Percentiles rank a stretch among this genome's conserved stretches.
These are phyloP conservation scores for Fusarium sp. DNA, from an alignment of 2,329 filamentous ascomycete genomes.

Conservation along the genomic window DNA sequence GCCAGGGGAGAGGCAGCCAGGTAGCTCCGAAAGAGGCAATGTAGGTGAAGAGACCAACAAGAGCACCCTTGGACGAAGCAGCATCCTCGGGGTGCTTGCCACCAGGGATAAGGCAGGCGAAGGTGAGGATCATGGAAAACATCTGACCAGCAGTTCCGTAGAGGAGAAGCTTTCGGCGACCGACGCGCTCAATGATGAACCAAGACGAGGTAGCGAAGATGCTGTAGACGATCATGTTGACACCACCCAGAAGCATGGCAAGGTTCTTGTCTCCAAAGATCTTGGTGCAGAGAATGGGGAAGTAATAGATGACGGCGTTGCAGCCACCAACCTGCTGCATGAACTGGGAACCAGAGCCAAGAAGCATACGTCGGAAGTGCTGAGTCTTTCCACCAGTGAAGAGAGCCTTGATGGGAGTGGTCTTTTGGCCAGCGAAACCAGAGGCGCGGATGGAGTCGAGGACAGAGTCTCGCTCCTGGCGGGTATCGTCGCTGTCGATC, in stretches of 20 bases:
- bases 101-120: slow-evolving; percentile 75
- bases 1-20: slow-evolving; percentile 73
- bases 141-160: slow-evolving; percentile 60
- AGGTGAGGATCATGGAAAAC: slow-evolving; percentile 69
- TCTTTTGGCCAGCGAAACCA: slow-evolving; percentile 58
- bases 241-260: slow-evolving; percentile 63
- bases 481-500: slow-evolving; percentile 66
- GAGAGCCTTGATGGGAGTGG: slow-evolving; percentile 63
- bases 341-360: slow-evolving; percentile 69
- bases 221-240: slow-evolving; percentile 68
- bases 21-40: slow-evolving; percentile 77
- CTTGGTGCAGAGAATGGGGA: slow-evolving; percentile 65
- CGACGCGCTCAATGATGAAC: slow-evolving; percentile 63
- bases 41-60: slow-evolving; percentile 76
- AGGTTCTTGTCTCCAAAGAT: slow-evolving; percentile 52
- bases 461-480: slow-evolving; percentile 67
- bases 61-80: slow-evolving; percentile 73
- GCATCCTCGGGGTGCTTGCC: slow-evolving; percentile 50
- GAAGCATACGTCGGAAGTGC: slow-evolving; percentile 72
- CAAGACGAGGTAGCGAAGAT: slow-evolving; percentile 66
- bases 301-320: slow-evolving; percentile 72
- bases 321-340: slow-evolving; percentile 73
- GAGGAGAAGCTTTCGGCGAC: slow-evolving; percentile 60
- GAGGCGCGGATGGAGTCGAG: slow-evolving; percentile 63
- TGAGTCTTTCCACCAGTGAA: slow-evolving; percentile 73